Evolutionary conservation across 352 stramenopile genomes (phyloP).

Genomic region (Blastocystis sp.): DNA sequence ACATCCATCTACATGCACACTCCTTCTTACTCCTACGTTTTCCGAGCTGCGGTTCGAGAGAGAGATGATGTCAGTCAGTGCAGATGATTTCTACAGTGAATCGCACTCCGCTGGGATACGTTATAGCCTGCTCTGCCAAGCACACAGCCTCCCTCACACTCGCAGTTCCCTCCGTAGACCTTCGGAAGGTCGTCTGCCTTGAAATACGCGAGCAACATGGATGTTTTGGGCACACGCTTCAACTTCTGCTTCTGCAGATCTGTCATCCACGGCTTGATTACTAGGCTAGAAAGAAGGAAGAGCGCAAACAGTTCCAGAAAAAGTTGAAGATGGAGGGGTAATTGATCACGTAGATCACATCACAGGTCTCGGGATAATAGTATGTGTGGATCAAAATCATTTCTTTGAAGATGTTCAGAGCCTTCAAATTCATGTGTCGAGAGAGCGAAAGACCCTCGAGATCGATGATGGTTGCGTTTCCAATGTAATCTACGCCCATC

Average conservation of each 20-base stretch:
- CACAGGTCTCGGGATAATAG: constrained; percentile 43
- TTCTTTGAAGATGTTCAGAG: constrained; percentile 53
- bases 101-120: background rate
- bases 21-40: background rate
- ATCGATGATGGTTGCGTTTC: constrained; percentile 51
- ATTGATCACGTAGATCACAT: constrained; percentile 53
- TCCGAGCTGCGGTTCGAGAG: background rate
- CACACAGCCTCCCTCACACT: constrained; percentile 45
- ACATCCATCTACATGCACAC: background rate
- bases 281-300: background rate
- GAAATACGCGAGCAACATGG: constrained; percentile 40
- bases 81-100: background rate
- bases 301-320: constrained; percentile 24
- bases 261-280: constrained; percentile 54
- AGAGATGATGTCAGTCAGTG: constrained; percentile 22
- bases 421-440: constrained; percentile 51
- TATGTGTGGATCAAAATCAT: constrained; percentile 59
- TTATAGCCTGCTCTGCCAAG: background rate
- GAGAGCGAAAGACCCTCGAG: constrained; percentile 30
- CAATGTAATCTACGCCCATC: constrained; percentile 50
- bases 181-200: constrained; percentile 21
- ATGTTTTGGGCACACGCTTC: background rate
- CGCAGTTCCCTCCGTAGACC: constrained; percentile 6
- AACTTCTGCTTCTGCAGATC: constrained; percentile 54
- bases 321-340: constrained; percentile 49